phyloP scores from a whole-genome alignment of 176 grass and related monocot species.

The Avena sativa region DNA sequence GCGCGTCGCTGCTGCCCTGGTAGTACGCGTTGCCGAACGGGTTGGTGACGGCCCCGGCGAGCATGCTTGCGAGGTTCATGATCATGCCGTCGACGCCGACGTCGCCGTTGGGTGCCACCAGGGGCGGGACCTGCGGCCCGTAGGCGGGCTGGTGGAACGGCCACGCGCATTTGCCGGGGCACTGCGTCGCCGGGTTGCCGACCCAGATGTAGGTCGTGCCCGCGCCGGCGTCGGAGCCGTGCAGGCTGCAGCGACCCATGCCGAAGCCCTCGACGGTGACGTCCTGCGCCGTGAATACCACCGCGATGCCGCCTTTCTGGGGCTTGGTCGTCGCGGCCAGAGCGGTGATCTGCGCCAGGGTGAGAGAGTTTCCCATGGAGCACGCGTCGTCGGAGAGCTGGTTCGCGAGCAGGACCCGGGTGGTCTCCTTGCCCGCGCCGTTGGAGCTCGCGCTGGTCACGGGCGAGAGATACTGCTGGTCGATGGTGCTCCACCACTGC shows the following conservation, averaged over 20 bases:
- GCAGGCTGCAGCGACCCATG: conserved; percentile 58
- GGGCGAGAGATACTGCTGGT: conserved; percentile 70
- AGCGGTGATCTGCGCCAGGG: conserved; percentile 51
- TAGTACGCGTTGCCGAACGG: conserved; percentile 75
- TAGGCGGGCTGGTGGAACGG: conserved; percentile 81
- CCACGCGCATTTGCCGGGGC: conserved; percentile 81
- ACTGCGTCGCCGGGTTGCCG: conserved; percentile 69
- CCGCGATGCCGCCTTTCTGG: conserved; percentile 44
- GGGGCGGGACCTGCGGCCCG: conserved; percentile 63
- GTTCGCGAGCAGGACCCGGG: conserved; percentile 46
- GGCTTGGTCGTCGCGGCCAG: conserved; percentile 42
- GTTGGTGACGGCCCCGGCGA: conserved; percentile 64
- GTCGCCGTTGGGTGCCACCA: conserved; percentile 72
- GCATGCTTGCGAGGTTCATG: neutral
- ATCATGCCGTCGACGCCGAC: conserved; percentile 71
- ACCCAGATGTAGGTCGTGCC: conserved; percentile 61
- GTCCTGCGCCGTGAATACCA: conserved; percentile 71
- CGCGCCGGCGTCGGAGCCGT: conserved; percentile 60
- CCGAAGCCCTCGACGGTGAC: conserved; percentile 73
- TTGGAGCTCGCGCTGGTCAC: neutral
- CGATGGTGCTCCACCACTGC: conserved; percentile 78
- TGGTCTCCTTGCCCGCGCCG: conserved; percentile 8
- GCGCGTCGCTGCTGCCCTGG: conserved; percentile 64
- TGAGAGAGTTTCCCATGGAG: conserved; percentile 73
- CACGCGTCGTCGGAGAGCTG: conserved; percentile 56